Evolutionary conservation across 1,139 yeast genomes (phyloP), one percentile per base, ranked within the genome.

Genomic region (Debaryomyces singareniensis): DNA sequence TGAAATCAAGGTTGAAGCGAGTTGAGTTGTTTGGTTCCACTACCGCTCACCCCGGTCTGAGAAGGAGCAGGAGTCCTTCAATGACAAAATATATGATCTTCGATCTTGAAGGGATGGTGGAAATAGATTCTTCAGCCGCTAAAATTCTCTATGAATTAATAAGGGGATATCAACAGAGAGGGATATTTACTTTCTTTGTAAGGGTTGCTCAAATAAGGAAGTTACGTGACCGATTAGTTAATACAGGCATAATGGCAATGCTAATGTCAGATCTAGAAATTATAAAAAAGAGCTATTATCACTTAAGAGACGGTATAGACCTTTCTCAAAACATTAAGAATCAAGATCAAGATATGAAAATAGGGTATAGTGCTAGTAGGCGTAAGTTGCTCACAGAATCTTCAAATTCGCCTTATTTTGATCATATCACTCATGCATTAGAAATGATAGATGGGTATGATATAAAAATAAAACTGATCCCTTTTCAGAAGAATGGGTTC

Each of bases 21-120:
- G 69, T 91, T 14, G 97, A 91, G 48, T 60, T 76, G 45, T 87
- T 84, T 46, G 96, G 97, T 0, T 82, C 96, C 0, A 70, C 85
- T 16, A 73, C 68, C 30, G 80, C 81, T 2, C 97, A 89, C 46
- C 97, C 97, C 0, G 91, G 89, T 0, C 69, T 71, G 34, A 85
- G 78, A 31, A 55, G 80, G 32, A 55, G 68, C 31, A 54, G 83
- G 29, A 63, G 67, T 24, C 70, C 61, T 29, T 64, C 68, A 4
- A 70, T 72, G 75, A 72, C 82, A 15, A 69, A 68, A 36, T 72
- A 79, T 44, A 67, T 87, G n/a, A 71, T 89, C 5, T 78, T 91
- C 47, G 96, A 89, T 49, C 53, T 89, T 33, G 68, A 81, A 35
- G 96, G 96, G 0, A 84, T 89, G 95, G 74, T 93, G 0, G 78